A percentile compares a stretch with the other conserved stretches of the same genome.
Evolutionary conservation across 2,329 filamentous ascomycete species (phyloP).

Genomic region (Colletotrichum abscissum): DNA sequence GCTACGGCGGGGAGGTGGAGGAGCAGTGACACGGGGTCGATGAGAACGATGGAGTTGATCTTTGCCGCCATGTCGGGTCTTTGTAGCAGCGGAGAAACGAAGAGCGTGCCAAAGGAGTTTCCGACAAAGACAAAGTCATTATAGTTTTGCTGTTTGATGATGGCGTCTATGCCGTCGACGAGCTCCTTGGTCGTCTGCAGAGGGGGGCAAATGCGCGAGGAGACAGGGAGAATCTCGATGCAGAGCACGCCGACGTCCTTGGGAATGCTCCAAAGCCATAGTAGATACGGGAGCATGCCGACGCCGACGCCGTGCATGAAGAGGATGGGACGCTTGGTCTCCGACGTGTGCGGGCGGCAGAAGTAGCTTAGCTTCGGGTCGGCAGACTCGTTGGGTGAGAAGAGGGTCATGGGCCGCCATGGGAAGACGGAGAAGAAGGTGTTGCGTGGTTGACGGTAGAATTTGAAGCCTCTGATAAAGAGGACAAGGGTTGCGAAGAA

Average conservation of each 20-base stretch:
- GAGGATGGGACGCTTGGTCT: constrained; percentile 67
- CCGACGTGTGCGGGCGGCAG: constrained; percentile 71
- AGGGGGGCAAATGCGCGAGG: constrained; percentile 68
- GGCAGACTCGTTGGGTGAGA: constrained; percentile 59
- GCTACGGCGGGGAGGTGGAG: constrained; percentile 77
- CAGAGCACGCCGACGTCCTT: constrained; percentile 70
- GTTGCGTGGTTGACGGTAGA: constrained; percentile 51
- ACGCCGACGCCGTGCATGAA: constrained; percentile 80
- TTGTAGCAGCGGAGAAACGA: constrained; percentile 61
- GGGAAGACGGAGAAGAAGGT: constrained; percentile 65
- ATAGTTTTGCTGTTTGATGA: constrained; percentile 69
- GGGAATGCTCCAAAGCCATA: constrained; percentile 63
- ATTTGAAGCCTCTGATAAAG: constrained; percentile 60
- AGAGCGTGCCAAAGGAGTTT: constrained; percentile 75
- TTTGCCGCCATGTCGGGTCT: constrained; percentile 51
- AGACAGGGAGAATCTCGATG: constrained; percentile 74
- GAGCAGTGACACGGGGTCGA: constrained; percentile 75
- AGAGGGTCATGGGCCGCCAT: constrained; percentile 62
- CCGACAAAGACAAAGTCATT: constrained; percentile 68
- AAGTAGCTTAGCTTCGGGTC: constrained; percentile 70
- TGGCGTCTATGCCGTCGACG: constrained; percentile 43
- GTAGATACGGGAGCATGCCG: constrained; percentile 71
- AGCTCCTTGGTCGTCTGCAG: constrained; percentile 35
- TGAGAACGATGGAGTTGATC: constrained; percentile 59
- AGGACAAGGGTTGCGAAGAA: constrained; percentile 59